Evolutionary conservation across 331 rosid genomes (phyloP).

Genomic region (Erythrophleum ivorense): DNA sequence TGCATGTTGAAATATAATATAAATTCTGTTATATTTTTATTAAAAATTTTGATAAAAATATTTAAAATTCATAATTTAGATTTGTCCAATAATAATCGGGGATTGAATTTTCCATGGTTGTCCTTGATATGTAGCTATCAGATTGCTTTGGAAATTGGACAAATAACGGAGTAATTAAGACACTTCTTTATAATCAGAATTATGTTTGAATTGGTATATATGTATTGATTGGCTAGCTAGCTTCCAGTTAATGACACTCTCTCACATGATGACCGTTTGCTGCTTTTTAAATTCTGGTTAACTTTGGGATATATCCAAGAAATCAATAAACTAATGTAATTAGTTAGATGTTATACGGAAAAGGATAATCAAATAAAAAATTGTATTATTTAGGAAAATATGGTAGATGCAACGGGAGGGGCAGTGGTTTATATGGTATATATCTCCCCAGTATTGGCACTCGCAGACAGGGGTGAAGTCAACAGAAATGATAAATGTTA

Average conservation of each 20-base stretch:
- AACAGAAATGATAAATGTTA: slow-evolving; percentile 43
- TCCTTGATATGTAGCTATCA: neutral
- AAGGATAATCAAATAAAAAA: neutral
- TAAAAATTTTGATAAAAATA: too few species aligned
- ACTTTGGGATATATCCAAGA: neutral
- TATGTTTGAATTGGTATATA: neutral
- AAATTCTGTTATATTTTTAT: too few species aligned
- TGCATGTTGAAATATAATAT: too few species aligned
- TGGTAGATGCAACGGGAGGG: neutral
- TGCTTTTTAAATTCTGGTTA: neutral
- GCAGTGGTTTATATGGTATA: too few species aligned
- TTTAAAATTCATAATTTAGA: too few species aligned
- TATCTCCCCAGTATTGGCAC: neutral
- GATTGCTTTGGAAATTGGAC: neutral
- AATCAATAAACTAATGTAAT: neutral
- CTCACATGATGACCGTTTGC: neutral
- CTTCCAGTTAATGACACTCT: neutral
- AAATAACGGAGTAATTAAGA: neutral
- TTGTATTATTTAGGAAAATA: neutral
- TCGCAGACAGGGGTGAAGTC: slow-evolving; percentile 50
- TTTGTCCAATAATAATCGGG: neutral
- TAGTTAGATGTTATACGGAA: neutral
- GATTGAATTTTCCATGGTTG: neutral
- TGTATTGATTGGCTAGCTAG: neutral
- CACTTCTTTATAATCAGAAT: neutral